A percentile compares a stretch with the other conserved stretches of the same genome.
These are phyloP conservation scores for Talaromyces thailandensis DNA, from an alignment of 495 filamentous ascomycete genomes.

Conservation along the genomic window DNA sequence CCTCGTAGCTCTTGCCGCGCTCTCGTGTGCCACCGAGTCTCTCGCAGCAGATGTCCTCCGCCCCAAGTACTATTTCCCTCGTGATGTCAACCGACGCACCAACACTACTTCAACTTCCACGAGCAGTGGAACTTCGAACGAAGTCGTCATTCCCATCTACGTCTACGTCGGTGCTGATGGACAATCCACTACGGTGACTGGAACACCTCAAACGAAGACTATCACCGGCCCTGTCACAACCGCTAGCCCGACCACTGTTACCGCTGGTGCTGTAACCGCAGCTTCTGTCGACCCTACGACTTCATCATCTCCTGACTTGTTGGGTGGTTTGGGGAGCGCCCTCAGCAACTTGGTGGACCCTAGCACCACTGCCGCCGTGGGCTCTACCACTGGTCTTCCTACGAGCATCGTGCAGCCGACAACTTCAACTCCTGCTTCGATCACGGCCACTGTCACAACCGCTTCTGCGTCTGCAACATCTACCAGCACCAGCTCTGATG, in stretches of 20 bases:
- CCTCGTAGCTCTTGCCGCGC: conserved; percentile 4
- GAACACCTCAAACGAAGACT: conserved; percentile 5
- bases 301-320: background rate
- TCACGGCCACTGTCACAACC: background rate
- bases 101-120: conserved; percentile 11
- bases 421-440: conserved; percentile 1
- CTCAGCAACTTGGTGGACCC: conserved; percentile 4
- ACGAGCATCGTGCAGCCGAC: conserved; percentile 5
- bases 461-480: background rate
- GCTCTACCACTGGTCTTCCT: conserved; percentile 1
- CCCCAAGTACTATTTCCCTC: conserved; percentile 39
- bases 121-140: conserved; percentile 5
- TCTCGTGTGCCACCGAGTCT: conserved; percentile 1
- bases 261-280: background rate
- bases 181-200: conserved; percentile 17
- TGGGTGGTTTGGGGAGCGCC: conserved; percentile 6
- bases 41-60: conserved; percentile 14
- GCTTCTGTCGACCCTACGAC: conserved; percentile 5
- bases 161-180: conserved; percentile 19
- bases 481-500: conserved; percentile 6
- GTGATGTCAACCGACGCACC: conserved; percentile 35
- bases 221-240: background rate
- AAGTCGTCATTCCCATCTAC: conserved; percentile 16
- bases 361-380: conserved; percentile 3
- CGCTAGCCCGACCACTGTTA: conserved; percentile 5